Conservation (phyloP, 805 yeast genomes). For the Zygosaccharomyces siamensis region DNA sequence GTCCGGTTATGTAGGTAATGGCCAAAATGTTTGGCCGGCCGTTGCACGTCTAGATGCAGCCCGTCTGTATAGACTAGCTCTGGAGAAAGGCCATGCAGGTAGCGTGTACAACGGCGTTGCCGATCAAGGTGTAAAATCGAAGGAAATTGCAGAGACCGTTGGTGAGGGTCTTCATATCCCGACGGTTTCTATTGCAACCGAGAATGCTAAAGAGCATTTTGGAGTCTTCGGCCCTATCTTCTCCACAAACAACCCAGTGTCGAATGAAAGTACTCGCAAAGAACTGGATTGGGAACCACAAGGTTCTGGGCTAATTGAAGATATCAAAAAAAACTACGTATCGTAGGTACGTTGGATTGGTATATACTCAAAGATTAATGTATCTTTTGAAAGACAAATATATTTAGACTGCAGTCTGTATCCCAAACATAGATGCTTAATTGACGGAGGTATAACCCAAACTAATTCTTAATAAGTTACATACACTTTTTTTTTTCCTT, state of each 20-base stretch:
- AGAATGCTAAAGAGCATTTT: slow-evolving; percentile 10
- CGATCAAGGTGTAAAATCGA: slow-evolving; percentile 22
- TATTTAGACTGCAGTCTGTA: too few relatives aligned
- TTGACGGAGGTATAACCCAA: too few relatives aligned
- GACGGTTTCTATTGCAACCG: slow-evolving; percentile 13
- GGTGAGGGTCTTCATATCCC: slow-evolving; percentile 19
- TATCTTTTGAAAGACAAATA: too few relatives aligned
- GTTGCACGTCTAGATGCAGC: slow-evolving; percentile 36
- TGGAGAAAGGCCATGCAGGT: slow-evolving; percentile 29
- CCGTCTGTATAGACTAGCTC: slow-evolving; percentile 26
- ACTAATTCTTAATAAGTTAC: too few relatives aligned
- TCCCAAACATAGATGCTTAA: too few relatives aligned
- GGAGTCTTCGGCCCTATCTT: slow-evolving; percentile 17
- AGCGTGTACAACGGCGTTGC: slow-evolving; percentile 25
- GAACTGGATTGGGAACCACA: slow-evolving; percentile 31
- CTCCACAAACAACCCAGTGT: slow-evolving; percentile 10
- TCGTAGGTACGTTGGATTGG: too few relatives aligned
- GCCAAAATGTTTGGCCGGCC: slow-evolving; percentile 33
- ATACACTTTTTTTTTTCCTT: too few relatives aligned
- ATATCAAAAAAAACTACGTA: slow-evolving; percentile 19
- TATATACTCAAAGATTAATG: too few relatives aligned
- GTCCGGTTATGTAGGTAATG: slow-evolving; percentile 37
- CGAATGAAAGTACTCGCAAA: slow-evolving; percentile 19
- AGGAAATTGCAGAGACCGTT: slow-evolving; percentile 29
- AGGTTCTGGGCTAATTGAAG: slow-evolving; percentile 20